Percentiles rank a stretch among this genome's conserved stretches.
These are phyloP conservation scores for Podaxis sp. DNA, from an alignment of 768 basidiomycete species.

Conservation along the genomic window DNA sequence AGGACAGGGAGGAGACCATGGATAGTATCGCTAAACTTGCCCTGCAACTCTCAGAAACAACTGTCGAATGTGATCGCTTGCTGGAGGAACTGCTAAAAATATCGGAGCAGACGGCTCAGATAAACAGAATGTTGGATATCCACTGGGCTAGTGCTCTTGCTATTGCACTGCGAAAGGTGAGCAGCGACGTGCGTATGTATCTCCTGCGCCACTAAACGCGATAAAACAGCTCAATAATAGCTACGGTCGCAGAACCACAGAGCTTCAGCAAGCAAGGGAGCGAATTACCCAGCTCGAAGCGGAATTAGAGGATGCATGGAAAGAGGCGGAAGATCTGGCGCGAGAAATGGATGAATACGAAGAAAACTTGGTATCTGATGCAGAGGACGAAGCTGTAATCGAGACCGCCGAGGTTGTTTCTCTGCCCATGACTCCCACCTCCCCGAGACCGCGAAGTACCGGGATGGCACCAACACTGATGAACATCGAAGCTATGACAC, in stretches of 20 bases:
- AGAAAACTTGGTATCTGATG: slow-evolving; percentile 24
- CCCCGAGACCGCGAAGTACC: slow-evolving; percentile 16
- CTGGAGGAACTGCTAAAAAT: slow-evolving; percentile 53
- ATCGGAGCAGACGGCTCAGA: slow-evolving; percentile 61
- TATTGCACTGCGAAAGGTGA: slow-evolving; percentile 68
- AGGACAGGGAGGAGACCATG: slow-evolving; percentile 32
- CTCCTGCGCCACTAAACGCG: background rate
- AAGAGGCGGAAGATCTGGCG: slow-evolving; percentile 69
- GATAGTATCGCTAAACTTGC: slow-evolving; percentile 39
- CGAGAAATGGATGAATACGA: slow-evolving; percentile 66
- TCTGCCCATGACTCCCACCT: slow-evolving; percentile 23
- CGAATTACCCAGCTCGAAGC: slow-evolving; percentile 55
- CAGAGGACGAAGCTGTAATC: slow-evolving; percentile 37
- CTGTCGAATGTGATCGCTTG: slow-evolving; percentile 53
- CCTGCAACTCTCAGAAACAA: slow-evolving; percentile 55
- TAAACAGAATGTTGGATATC: slow-evolving; percentile 52
- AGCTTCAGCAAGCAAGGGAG: slow-evolving; percentile 44
- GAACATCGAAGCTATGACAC: slow-evolving; percentile 13
- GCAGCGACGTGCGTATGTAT: slow-evolving; percentile 7
- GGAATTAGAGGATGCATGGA: slow-evolving; percentile 79
- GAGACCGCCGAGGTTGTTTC: slow-evolving; percentile 42
- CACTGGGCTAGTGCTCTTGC: slow-evolving; percentile 77
- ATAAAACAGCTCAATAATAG: slow-evolving; percentile 55
- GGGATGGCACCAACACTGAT: slow-evolving; percentile 16
- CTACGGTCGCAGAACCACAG: slow-evolving; percentile 59